A percentile compares a stretch with the other conserved stretches of the same genome.
These are phyloP conservation scores for Jatropha curcas DNA, from an alignment of 345 rosid species.

Conservation along the genomic window DNA sequence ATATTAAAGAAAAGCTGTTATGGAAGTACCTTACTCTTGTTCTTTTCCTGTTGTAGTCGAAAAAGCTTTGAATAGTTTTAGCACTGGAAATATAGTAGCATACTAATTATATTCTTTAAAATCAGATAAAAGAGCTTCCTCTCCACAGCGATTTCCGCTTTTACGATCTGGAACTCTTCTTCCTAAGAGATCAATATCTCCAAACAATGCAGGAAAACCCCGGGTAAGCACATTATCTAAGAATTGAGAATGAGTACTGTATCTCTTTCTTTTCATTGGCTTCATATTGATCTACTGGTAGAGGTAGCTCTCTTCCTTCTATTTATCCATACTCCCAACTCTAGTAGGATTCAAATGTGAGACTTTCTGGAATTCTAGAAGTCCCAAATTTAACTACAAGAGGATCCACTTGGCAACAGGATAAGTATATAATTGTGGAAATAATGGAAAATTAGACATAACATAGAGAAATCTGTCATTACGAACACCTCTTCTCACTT, in stretches of 20 bases:
- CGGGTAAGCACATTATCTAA: constrained; percentile 35
- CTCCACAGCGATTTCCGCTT: constrained; percentile 55
- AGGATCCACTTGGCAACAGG: not conserved
- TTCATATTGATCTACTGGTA: too few relatives aligned
- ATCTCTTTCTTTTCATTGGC: not conserved
- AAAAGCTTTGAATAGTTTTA: too few relatives aligned
- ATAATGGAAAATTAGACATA: not conserved
- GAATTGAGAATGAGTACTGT: not conserved
- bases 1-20: not conserved
- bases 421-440: not conserved
- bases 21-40: not conserved
- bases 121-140: constrained; percentile 49
- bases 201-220: constrained; percentile 30
- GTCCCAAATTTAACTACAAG: not conserved
- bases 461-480: not conserved
- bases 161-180: constrained; percentile 46
- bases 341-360: not conserved
- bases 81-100: too few relatives aligned
- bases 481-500: not conserved
- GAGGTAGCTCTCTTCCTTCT: not conserved
- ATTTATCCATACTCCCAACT: not conserved
- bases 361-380: not conserved
- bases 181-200: constrained; percentile 51
- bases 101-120: not conserved
- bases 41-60: too few relatives aligned